phyloP scores from a whole-genome alignment of 768 basidiomycete genomes.

The Paxillus ammoniavirescens region DNA sequence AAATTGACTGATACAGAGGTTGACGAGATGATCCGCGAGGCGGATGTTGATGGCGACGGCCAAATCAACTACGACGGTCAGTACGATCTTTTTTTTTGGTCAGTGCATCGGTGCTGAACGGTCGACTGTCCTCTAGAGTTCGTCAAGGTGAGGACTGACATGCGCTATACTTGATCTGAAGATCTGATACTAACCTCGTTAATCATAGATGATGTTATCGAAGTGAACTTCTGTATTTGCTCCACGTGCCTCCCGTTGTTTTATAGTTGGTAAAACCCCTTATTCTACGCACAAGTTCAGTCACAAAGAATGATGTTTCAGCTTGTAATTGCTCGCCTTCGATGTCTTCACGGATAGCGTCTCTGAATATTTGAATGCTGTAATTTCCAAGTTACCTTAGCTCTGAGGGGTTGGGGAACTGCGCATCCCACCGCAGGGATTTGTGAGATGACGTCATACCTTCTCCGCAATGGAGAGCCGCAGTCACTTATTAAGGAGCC shows the following conservation, averaged over 20 bases:
- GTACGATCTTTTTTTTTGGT: constrained; percentile 12
- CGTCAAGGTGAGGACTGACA: constrained; percentile 52
- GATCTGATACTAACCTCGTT: constrained; percentile 9
- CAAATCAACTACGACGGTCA: constrained; percentile 85
- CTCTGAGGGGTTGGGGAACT: neutral
- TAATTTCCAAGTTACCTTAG: neutral
- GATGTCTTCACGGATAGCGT: neutral
- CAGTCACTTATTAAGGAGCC: constrained; percentile 9
- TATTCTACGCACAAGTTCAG: neutral
- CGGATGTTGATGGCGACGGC: constrained; percentile 93
- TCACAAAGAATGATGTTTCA: neutral
- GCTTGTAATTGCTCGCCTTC: constrained; percentile 8
- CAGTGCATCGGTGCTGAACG: neutral
- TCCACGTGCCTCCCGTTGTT: constrained; percentile 14
- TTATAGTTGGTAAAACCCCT: neutral
- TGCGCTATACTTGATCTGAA: constrained; percentile 1
- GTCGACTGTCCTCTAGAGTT: constrained; percentile 51
- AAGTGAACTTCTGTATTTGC: constrained; percentile 42
- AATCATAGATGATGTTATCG: constrained; percentile 67
- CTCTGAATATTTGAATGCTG: constrained; percentile 1
- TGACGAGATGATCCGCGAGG: constrained; percentile 96
- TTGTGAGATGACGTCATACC: constrained; percentile 18
- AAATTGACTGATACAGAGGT: constrained; percentile 86
- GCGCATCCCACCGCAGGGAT: too few species aligned
- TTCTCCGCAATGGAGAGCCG: neutral